Percentiles rank a stretch among this genome's conserved stretches.
phyloP scores from a whole-genome alignment of 805 yeast species.

The Wickerhamomyces queroliae region DNA sequence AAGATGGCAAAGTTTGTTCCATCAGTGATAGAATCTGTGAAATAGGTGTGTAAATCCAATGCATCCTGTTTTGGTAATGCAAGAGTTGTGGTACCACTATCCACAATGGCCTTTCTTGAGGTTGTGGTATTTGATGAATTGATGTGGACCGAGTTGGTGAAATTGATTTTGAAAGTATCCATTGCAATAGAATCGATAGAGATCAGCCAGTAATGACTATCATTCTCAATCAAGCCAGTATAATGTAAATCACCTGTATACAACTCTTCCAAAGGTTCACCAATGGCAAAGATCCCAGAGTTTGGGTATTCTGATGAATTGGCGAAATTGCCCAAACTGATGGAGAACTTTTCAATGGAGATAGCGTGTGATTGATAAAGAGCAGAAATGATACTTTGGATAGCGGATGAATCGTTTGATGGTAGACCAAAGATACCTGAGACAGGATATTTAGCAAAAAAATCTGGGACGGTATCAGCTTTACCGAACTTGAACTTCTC shows the following conservation, averaged over 20 bases:
- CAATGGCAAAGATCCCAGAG: slow-evolving; percentile 39
- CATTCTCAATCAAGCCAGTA: slow-evolving; percentile 28
- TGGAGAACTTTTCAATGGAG: slow-evolving; percentile 33
- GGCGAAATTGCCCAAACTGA: slow-evolving; percentile 33
- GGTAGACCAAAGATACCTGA: slow-evolving; percentile 62
- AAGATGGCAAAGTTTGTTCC: slow-evolving; percentile 57
- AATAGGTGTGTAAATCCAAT: slow-evolving; percentile 43
- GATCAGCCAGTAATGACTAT: slow-evolving; percentile 47
- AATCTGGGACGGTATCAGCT: slow-evolving; percentile 45
- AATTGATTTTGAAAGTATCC: slow-evolving; percentile 26
- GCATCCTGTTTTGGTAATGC: slow-evolving; percentile 54
- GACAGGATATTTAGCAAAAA: slow-evolving; percentile 45
- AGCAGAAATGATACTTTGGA: slow-evolving; percentile 35
- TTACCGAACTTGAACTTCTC: slow-evolving; percentile 45
- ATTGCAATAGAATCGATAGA: slow-evolving; percentile 32
- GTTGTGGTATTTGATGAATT: slow-evolving; percentile 8
- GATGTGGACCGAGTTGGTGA: slow-evolving; percentile 19
- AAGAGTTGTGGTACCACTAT: slow-evolving; percentile 63
- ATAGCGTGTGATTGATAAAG: slow-evolving; percentile 30
- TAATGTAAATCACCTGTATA: slow-evolving; percentile 38
- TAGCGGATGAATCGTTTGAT: slow-evolving; percentile 30
- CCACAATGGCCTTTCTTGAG: slow-evolving; percentile 44
- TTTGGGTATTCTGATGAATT: slow-evolving; percentile 15
- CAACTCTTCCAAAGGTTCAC: slow-evolving; percentile 30
- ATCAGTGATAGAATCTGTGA: slow-evolving; percentile 45